These are phyloP conservation scores for Coniferiporia sulphurascens DNA, from an alignment of 1,284 basidiomycete genomes.

Conservation along the genomic window DNA sequence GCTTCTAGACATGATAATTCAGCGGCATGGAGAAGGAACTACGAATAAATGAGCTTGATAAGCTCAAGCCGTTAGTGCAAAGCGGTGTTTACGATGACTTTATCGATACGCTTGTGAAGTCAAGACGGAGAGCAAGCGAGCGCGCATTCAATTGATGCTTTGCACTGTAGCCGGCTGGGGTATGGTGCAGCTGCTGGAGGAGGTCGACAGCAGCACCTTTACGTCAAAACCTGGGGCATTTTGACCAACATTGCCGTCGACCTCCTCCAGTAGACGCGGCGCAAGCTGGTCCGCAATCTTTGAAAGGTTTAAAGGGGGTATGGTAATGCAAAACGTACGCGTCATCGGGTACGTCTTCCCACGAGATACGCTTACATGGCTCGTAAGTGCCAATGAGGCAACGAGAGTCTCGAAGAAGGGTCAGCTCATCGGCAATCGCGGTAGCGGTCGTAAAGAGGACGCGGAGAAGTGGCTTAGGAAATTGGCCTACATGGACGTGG, in stretches of 20 bases:
- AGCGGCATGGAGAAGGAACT: conserved; percentile 12
- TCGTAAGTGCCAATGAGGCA: conserved; percentile 87
- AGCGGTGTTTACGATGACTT: conserved; percentile 14
- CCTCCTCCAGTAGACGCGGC: conserved; percentile 60
- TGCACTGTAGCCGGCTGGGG: conserved; percentile 45
- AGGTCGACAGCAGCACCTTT: too few species aligned
- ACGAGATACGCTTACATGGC: conserved; percentile 76
- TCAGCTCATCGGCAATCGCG: conserved; percentile 81
- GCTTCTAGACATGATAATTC: too few species aligned
- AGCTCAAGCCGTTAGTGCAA: too few species aligned
- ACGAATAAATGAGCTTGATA: conserved; percentile 2
- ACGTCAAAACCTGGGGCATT: conserved; percentile 32
- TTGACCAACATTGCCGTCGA: conserved; percentile 61
- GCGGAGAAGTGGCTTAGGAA: conserved; percentile 77
- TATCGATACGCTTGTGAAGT: conserved; percentile 34
- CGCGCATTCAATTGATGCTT: conserved; percentile 33
- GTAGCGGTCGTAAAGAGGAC: conserved; percentile 90
- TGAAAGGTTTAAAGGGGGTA: conserved; percentile 77
- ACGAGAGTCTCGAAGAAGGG: conserved; percentile 73
- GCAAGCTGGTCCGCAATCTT: conserved; percentile 57
- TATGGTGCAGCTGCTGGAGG: too few species aligned
- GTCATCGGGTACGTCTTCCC: conserved; percentile 74
- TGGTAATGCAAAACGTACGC: conserved; percentile 77
- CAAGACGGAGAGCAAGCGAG: conserved; percentile 42
- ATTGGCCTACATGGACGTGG: conserved; percentile 74